Conservation (phyloP, 164 flowering plant genomes). For the Annona squamosa region DNA sequence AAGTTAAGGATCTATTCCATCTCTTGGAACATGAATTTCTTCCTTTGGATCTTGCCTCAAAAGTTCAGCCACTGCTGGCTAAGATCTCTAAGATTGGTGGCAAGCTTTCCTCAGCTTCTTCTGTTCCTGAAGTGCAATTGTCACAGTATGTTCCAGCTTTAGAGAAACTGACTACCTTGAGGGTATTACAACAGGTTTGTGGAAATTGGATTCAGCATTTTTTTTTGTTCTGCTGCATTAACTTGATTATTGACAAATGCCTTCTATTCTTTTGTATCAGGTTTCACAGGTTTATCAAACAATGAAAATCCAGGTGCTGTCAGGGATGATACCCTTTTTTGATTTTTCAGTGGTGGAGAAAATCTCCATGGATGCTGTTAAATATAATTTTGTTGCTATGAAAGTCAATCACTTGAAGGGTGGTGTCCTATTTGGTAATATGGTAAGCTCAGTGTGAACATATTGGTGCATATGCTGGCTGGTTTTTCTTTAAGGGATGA, state of each 20-base stretch:
- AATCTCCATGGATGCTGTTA: conserved; percentile 81
- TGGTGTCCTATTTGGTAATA: conserved; percentile 48
- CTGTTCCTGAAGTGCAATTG: conserved; percentile 82
- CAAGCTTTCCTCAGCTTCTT: conserved; percentile 71
- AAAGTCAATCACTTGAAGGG: conserved; percentile 81
- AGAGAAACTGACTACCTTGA: conserved; percentile 75
- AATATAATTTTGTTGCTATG: conserved; percentile 59
- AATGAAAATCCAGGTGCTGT: conserved; percentile 63
- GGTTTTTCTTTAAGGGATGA: background rate
- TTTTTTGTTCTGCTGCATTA: background rate
- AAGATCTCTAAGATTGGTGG: conserved; percentile 81
- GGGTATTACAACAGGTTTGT: conserved; percentile 84
- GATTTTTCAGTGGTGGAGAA: conserved; percentile 69
- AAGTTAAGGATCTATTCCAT: conserved; percentile 82
- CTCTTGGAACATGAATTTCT: conserved; percentile 74
- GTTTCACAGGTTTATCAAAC: conserved; percentile 87
- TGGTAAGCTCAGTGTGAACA: conserved; percentile 37
- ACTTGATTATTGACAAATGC: background rate
- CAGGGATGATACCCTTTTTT: conserved; percentile 73
- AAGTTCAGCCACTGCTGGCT: conserved; percentile 59
- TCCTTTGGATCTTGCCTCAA: conserved; percentile 68
- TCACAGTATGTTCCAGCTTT: conserved; percentile 71
- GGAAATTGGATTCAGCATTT: background rate
- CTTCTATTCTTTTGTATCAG: conserved; percentile 27
- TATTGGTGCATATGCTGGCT: background rate